Conservation (phyloP, 2,329 filamentous ascomycete genomes). For the Zelopaecilomyces penicillatus region DNA sequence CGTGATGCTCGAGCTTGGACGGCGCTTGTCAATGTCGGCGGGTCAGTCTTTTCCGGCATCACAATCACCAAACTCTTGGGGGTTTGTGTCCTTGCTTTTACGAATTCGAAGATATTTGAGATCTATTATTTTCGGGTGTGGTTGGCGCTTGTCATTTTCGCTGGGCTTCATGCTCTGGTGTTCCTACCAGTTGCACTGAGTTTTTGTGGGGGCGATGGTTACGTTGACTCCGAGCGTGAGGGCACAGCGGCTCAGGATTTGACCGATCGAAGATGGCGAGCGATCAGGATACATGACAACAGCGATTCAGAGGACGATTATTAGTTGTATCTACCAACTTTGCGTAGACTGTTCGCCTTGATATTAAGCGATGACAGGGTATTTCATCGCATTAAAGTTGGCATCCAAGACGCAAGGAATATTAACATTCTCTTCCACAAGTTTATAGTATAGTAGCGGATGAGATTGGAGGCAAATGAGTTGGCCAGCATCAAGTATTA, state of each 20-base stretch:
- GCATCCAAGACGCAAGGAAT: too few relatives aligned
- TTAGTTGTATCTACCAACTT: slow-evolving; percentile 16
- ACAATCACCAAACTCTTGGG: slow-evolving; percentile 92
- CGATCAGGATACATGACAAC: slow-evolving; percentile 64
- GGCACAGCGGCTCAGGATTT: slow-evolving; percentile 87
- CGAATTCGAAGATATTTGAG: slow-evolving; percentile 96
- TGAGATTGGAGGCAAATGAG: too few relatives aligned
- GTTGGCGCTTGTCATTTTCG: slow-evolving; percentile 84
- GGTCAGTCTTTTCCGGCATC: slow-evolving; percentile 91
- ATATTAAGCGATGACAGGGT: too few relatives aligned
- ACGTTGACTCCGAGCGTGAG: slow-evolving; percentile 78
- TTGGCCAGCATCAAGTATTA: too few relatives aligned
- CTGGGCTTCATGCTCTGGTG: slow-evolving; percentile 77
- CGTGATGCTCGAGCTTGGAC: slow-evolving; percentile 85
- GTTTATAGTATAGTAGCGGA: too few relatives aligned
- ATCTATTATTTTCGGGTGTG: slow-evolving; percentile 98
- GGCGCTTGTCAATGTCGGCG: slow-evolving; percentile 87
- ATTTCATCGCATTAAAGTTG: too few relatives aligned
- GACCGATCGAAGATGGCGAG: slow-evolving; percentile 67
- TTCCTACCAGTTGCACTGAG: slow-evolving; percentile 88
- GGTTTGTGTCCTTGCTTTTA: slow-evolving; percentile 87
- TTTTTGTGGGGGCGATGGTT: slow-evolving; percentile 77
- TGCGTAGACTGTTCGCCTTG: too few relatives aligned
- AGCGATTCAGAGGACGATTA: slow-evolving; percentile 67
- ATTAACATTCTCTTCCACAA: too few relatives aligned